Evolutionary conservation across 2,329 filamentous ascomycete species (phyloP).

Genomic region (Monilinia vaccinii-corymbosi): DNA sequence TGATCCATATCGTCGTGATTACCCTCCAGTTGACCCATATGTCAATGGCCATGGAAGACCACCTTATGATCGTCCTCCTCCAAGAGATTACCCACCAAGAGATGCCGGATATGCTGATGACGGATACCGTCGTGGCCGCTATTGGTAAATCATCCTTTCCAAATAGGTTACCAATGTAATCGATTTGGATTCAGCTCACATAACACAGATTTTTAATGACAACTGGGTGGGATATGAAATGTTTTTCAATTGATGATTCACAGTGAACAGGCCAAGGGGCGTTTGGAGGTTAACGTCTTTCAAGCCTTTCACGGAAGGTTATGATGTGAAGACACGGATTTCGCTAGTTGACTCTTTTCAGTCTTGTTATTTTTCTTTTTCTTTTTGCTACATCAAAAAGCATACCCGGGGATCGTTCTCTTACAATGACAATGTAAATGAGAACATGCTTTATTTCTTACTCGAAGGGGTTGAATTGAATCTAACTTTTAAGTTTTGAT

Average conservation of each 20-base stretch:
- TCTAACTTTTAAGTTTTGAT: neutral
- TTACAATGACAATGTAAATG: neutral
- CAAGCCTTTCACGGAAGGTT: conserved; percentile 2
- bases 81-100: conserved; percentile 29
- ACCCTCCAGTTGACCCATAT: conserved; percentile 49
- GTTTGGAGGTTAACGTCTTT: conserved; percentile 11
- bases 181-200: conserved; percentile 12
- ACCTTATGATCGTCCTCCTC: conserved; percentile 42
- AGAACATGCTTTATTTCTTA: neutral
- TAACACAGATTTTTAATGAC: conserved; percentile 12
- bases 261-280: conserved; percentile 9
- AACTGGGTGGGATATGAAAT: conserved; percentile 10
- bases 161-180: neutral
- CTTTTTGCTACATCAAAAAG: conserved; percentile 5
- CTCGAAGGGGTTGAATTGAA: neutral
- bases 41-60: conserved; percentile 39
- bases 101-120: conserved; percentile 25
- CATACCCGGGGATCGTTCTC: conserved; percentile 4
- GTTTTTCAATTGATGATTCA: conserved; percentile 9
- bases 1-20: conserved; percentile 66
- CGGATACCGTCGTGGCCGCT: conserved; percentile 26
- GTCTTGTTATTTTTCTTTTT: conserved; percentile 5
- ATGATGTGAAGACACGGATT: conserved; percentile 11
- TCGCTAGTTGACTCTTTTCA: conserved; percentile 5
- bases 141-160: conserved; percentile 23